These are phyloP conservation scores for Cladosporium phlei DNA, from an alignment of 2,329 filamentous ascomycete species.

Conservation along the genomic window DNA sequence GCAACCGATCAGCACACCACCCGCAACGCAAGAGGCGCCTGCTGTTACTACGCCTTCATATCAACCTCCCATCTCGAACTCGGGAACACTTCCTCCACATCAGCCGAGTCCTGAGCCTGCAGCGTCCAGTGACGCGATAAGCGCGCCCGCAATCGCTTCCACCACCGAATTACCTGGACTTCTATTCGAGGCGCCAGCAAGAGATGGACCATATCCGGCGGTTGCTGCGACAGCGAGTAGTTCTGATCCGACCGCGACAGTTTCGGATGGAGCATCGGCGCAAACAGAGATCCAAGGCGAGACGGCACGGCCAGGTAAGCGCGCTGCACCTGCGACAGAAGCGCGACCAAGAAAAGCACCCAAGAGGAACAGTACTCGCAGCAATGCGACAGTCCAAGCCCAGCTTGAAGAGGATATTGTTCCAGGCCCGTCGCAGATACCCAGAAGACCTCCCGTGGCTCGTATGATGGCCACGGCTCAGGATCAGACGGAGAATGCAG, in stretches of 20 bases:
- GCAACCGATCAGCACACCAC: not conserved
- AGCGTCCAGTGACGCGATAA: too few relatives aligned
- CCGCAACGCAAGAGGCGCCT: not conserved
- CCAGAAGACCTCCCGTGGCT: constrained; percentile 11
- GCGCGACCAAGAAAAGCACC: constrained; percentile 6
- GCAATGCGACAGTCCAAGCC: constrained; percentile 7
- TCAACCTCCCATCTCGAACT: too few relatives aligned
- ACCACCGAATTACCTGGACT: too few relatives aligned
- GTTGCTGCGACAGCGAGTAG: too few relatives aligned
- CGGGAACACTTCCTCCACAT: too few relatives aligned
- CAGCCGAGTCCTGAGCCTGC: too few relatives aligned
- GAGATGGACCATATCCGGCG: too few relatives aligned
- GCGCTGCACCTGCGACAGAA: not conserved
- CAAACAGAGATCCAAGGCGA: not conserved
- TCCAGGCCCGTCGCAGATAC: constrained; percentile 5
- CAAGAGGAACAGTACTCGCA: constrained; percentile 15
- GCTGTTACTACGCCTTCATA: too few relatives aligned
- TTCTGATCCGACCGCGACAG: too few relatives aligned
- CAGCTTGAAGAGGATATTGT: constrained; percentile 2
- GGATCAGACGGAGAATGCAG: not conserved
- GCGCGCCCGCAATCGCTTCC: not conserved
- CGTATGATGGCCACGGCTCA: constrained; percentile 8
- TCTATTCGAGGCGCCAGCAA: too few relatives aligned
- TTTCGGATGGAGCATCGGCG: too few relatives aligned
- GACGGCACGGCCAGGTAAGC: not conserved